phyloP scores from a whole-genome alignment of 345 rosid genomes.

The Salix udensis region DNA sequence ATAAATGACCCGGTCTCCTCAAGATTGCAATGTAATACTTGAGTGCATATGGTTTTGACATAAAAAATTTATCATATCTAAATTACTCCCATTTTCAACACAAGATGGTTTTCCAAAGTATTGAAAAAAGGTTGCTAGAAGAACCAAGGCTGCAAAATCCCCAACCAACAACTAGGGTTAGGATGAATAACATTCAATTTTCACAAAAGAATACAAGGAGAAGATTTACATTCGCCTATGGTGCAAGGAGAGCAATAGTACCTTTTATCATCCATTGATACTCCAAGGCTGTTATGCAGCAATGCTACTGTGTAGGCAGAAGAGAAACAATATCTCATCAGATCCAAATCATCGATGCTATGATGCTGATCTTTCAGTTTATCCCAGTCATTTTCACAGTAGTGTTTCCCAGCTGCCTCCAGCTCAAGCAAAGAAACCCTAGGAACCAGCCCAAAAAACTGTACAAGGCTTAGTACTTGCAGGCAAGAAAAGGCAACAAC shows the following conservation, averaged over 20 bases:
- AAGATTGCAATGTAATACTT: too few relatives aligned
- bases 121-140: background rate
- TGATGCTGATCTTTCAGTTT: constrained; percentile 24
- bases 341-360: constrained; percentile 32
- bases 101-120: background rate
- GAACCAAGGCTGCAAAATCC: background rate
- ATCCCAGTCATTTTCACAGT: constrained; percentile 39
- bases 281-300: constrained; percentile 42
- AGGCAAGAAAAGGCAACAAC: background rate
- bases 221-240: background rate
- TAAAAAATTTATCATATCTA: background rate
- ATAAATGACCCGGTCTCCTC: background rate
- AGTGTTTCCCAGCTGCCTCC: constrained; percentile 38
- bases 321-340: constrained; percentile 47
- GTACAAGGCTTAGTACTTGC: constrained; percentile 18
- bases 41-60: background rate
- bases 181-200: background rate
- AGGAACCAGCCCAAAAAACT: constrained; percentile 45
- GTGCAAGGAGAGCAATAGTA: constrained; percentile 7
- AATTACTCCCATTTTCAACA: background rate
- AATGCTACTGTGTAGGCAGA: constrained; percentile 41
- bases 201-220: background rate
- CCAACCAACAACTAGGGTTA: background rate
- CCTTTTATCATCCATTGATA: constrained; percentile 37
- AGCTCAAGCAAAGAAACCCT: constrained; percentile 33